A percentile compares a stretch with the other conserved stretches of the same genome.
phyloP scores from a whole-genome alignment of 768 basidiomycete genomes.

The Russula griseocarnosa region DNA sequence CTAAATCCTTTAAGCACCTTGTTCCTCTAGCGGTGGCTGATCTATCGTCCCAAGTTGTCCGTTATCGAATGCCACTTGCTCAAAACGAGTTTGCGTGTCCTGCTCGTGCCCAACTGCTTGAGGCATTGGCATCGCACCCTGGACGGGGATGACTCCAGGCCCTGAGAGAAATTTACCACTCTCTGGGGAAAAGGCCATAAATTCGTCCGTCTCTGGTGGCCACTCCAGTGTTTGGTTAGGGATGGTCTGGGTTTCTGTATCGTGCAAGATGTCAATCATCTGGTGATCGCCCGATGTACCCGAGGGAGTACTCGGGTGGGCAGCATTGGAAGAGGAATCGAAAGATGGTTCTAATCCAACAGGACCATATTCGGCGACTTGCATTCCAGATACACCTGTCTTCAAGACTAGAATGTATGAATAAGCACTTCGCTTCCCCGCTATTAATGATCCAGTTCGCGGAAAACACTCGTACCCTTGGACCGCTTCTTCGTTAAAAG shows the following conservation, averaged over 20 bases:
- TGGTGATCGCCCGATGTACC: neutral
- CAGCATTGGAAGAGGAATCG: neutral
- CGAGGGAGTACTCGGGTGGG: neutral
- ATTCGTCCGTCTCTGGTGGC: conserved; percentile 2
- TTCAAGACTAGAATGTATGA: conserved; percentile 1
- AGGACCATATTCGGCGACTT: neutral
- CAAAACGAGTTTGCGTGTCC: neutral
- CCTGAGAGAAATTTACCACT: conserved; percentile 14
- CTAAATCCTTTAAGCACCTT: neutral
- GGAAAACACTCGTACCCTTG: conserved; percentile 50
- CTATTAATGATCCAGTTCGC: conserved; percentile 29
- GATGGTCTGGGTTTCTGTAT: neutral
- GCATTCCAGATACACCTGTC: neutral
- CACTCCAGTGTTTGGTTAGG: neutral
- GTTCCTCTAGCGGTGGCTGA: neutral
- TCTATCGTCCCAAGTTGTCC: neutral
- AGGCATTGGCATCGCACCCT: neutral
- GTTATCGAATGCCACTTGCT: neutral
- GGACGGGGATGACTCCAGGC: conserved; percentile 21
- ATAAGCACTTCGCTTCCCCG: conserved; percentile 17
- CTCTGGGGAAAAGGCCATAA: neutral
- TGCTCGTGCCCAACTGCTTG: neutral
- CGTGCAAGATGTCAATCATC: neutral
- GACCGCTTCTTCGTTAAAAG: conserved; percentile 42
- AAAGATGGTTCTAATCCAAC: neutral